Conservation (phyloP, 2,329 filamentous ascomycete species). For the Tricladium varicosporioides region DNA sequence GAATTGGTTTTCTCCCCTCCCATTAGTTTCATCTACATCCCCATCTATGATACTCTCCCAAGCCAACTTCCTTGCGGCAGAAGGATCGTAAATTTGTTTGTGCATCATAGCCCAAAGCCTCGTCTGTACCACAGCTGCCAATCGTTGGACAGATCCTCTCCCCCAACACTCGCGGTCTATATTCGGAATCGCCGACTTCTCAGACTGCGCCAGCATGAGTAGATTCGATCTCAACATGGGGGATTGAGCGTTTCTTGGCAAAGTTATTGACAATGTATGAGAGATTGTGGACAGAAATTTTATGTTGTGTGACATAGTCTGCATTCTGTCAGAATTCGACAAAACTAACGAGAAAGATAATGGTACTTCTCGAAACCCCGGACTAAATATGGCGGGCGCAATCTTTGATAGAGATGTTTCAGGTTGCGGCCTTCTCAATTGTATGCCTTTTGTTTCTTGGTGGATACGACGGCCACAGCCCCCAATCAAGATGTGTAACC, state of each 20-base stretch:
- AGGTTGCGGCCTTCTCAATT: constrained; percentile 12
- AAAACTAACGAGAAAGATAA: neutral
- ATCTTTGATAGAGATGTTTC: constrained; percentile 18
- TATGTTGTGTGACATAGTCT: constrained; percentile 23
- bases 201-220: constrained; percentile 4
- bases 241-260: constrained; percentile 21
- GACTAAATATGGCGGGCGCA: constrained; percentile 27
- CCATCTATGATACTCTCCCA: neutral
- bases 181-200: neutral
- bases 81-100: constrained; percentile 18
- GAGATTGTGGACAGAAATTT: constrained; percentile 20
- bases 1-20: neutral
- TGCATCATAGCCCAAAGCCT: constrained; percentile 30
- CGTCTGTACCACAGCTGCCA: constrained; percentile 19
- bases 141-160: neutral
- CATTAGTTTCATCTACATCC: neutral
- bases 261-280: constrained; percentile 14
- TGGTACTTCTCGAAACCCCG: constrained; percentile 28
- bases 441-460: constrained; percentile 6
- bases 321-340: constrained; percentile 2
- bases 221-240: constrained; percentile 23
- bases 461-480: constrained; percentile 1
- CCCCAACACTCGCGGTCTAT: neutral
- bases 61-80: constrained; percentile 9
- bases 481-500: constrained; percentile 16